Conservation (phyloP, 192 early-diverging fungal species). For the Coemansia sp. region DNA sequence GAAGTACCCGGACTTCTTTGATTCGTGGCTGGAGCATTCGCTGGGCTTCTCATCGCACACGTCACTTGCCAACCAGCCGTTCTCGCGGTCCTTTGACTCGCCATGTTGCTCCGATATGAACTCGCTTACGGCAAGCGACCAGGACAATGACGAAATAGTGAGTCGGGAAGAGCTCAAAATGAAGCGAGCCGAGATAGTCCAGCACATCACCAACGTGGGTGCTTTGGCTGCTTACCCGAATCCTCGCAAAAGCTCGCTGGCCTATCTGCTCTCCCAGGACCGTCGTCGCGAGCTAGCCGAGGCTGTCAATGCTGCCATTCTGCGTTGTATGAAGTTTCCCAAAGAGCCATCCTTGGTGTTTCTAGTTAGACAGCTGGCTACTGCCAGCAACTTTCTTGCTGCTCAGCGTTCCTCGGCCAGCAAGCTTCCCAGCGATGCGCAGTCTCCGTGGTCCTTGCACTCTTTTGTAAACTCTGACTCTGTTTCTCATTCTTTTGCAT, state of each 20-base stretch:
- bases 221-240: constrained; percentile 41
- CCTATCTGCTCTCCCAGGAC: constrained; percentile 29
- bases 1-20: constrained; percentile 42
- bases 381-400: constrained; percentile 34
- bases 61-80: neutral
- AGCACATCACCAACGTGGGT: constrained; percentile 45
- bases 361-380: constrained; percentile 42
- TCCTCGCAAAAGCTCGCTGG: constrained; percentile 31
- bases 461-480: constrained; percentile 44
- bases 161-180: constrained; percentile 32
- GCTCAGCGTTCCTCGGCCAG: constrained; percentile 23
- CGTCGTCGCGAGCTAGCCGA: constrained; percentile 31
- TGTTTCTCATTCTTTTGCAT: constrained; percentile 5
- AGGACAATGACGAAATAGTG: constrained; percentile 17
- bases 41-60: constrained; percentile 7
- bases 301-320: constrained; percentile 37
- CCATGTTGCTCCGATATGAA: too few species aligned
- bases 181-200: constrained; percentile 38
- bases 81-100: too few species aligned
- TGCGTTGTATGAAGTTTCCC: constrained; percentile 26
- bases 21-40: constrained; percentile 36
- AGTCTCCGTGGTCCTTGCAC: constrained; percentile 36
- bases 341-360: constrained; percentile 33
- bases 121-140: neutral
- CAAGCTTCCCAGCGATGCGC: neutral